Evolutionary conservation across 495 filamentous ascomycete species (phyloP).

Genomic region (Acidiella bohemica): DNA sequence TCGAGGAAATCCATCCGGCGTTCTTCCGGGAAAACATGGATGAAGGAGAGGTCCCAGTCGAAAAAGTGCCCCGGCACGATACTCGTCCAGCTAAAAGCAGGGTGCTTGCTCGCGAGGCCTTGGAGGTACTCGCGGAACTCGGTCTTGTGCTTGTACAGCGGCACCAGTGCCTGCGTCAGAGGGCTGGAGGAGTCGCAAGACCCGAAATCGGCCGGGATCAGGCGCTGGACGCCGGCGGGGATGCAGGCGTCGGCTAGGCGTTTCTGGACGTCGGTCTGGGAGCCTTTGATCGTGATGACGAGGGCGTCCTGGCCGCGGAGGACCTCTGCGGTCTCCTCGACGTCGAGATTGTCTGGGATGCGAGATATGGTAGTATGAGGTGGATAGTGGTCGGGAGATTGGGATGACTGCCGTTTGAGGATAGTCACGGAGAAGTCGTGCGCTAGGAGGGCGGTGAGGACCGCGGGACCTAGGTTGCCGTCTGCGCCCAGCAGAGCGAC

Average conservation of each 20-base stretch:
- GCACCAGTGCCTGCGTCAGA: slow-evolving; percentile 25
- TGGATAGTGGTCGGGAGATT: slow-evolving; percentile 17
- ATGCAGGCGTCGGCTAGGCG: slow-evolving; percentile 30
- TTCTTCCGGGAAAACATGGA: slow-evolving; percentile 33
- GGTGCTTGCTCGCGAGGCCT: slow-evolving; percentile 26
- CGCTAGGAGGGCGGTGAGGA: slow-evolving; percentile 26
- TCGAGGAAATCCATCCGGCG: slow-evolving; percentile 37
- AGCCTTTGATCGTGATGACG: slow-evolving; percentile 28
- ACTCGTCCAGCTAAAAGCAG: slow-evolving; percentile 36
- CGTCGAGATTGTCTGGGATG: slow-evolving; percentile 29
- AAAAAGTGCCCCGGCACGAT: slow-evolving; percentile 39
- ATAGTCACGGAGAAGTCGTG: slow-evolving; percentile 46
- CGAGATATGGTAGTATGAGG: background rate
- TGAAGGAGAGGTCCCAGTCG: slow-evolving; percentile 36
- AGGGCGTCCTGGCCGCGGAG: slow-evolving; percentile 39
- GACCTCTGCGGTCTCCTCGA: slow-evolving; percentile 31
- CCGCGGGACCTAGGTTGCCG: slow-evolving; percentile 15
- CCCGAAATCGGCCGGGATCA: slow-evolving; percentile 32
- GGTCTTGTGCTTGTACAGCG: slow-evolving; percentile 34
- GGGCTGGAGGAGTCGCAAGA: slow-evolving; percentile 25
- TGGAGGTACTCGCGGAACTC: slow-evolving; percentile 36
- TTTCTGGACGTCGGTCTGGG: slow-evolving; percentile 20
- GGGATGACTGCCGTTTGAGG: slow-evolving; percentile 32
- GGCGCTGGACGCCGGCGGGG: slow-evolving; percentile 28
- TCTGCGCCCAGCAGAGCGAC: slow-evolving; percentile 20